Percentiles rank a stretch among this genome's conserved stretches.
Evolutionary conservation across 371 early-diverging fungal genomes (phyloP).

Genomic region (Cokeromyces recurvatus): DNA sequence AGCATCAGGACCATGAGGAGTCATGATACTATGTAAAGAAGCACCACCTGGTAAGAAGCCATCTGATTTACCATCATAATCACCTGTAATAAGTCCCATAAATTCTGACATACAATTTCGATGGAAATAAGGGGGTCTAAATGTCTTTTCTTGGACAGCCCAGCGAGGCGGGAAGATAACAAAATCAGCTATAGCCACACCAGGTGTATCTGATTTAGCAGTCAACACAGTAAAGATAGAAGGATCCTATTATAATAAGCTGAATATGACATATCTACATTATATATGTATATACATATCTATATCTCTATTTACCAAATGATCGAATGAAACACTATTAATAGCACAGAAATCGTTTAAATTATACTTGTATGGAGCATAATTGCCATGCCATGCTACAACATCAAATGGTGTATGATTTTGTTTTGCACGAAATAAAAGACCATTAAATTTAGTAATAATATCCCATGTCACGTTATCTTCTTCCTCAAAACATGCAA

Average conservation of each 20-base stretch:
- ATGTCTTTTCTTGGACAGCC: slow-evolving; percentile 88
- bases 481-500: slow-evolving; percentile 72
- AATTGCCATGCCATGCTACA: slow-evolving; percentile 98
- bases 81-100: slow-evolving; percentile 92
- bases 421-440: slow-evolving; percentile 70
- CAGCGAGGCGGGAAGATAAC: slow-evolving; percentile 98
- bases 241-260: slow-evolving; percentile 64
- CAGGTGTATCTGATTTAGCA: slow-evolving; percentile 82
- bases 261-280: neutral
- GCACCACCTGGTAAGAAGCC: slow-evolving; percentile 93
- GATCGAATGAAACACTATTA: slow-evolving; percentile 91
- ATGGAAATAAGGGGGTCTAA: slow-evolving; percentile 95
- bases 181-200: slow-evolving; percentile 92
- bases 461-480: slow-evolving; percentile 59
- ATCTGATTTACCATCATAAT: slow-evolving; percentile 92
- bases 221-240: slow-evolving; percentile 96
- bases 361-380: slow-evolving; percentile 94
- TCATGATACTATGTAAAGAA: slow-evolving; percentile 82
- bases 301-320: slow-evolving; percentile 52
- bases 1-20: slow-evolving; percentile 91
- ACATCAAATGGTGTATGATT: slow-evolving; percentile 92
- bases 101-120: slow-evolving; percentile 95
- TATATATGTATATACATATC: neutral
- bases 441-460: slow-evolving; percentile 81
- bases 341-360: slow-evolving; percentile 80